A percentile compares a stretch with the other conserved stretches of the same genome.
phyloP scores from a whole-genome alignment of 192 early-diverging fungal species.

The Rhizophagus prolifer region DNA sequence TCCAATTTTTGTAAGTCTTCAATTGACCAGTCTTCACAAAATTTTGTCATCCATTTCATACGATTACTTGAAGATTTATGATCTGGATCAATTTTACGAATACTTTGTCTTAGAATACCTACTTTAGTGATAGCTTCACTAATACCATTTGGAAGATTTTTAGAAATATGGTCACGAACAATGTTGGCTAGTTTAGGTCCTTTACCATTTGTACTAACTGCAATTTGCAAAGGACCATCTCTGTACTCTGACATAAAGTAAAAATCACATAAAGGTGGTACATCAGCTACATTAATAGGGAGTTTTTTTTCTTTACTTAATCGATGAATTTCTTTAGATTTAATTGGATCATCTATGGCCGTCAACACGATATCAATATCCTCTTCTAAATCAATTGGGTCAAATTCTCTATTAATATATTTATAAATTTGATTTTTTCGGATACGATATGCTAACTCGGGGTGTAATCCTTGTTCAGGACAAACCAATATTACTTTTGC shows the following conservation, averaged over 20 bases:
- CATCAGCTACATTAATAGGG: conserved; percentile 91
- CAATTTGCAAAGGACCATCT: conserved; percentile 85
- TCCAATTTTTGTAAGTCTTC: conserved; percentile 70
- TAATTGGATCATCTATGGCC: conserved; percentile 72
- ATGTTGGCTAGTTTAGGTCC: conserved; percentile 87
- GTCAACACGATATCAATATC: conserved; percentile 64
- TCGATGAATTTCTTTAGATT: conserved; percentile 65
- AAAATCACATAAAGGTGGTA: conserved; percentile 89
- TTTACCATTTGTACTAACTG: conserved; percentile 84
- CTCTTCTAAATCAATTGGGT: conserved; percentile 54
- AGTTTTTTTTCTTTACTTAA: conserved; percentile 66
- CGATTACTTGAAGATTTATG: conserved; percentile 63
- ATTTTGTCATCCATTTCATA: conserved; percentile 80
- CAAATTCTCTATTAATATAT: conserved; percentile 54
- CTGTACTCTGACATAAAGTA: conserved; percentile 87
- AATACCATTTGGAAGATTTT: conserved; percentile 56
- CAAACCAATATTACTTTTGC: conserved; percentile 78
- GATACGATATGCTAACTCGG: conserved; percentile 67
- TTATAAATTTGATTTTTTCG: conserved; percentile 50
- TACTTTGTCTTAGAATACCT: conserved; percentile 58
- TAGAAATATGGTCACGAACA: conserved; percentile 66
- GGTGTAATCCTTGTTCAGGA: conserved; percentile 58
- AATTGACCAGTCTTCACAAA: conserved; percentile 84
- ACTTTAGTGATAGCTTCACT: conserved; percentile 75
- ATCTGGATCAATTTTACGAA: conserved; percentile 64